Conservation (phyloP, 768 basidiomycete genomes). For the Suillus alpinus region DNA sequence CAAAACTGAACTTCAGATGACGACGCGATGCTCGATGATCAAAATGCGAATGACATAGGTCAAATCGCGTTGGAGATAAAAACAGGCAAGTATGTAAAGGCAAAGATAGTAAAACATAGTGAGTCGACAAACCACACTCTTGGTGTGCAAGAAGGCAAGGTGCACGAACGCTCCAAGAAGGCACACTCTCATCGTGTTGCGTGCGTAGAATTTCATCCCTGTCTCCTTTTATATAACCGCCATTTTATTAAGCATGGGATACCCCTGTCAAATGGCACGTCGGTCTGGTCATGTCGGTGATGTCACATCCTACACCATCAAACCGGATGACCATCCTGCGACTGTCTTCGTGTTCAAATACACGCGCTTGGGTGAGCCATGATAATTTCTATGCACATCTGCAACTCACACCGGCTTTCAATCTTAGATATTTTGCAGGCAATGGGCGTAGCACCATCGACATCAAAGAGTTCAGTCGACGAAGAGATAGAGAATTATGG, state of each 20-base stretch:
- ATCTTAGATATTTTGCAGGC: constrained; percentile 16
- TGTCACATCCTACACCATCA: background rate
- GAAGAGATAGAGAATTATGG: background rate
- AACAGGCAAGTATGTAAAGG: background rate
- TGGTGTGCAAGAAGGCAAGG: background rate
- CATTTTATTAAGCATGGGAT: constrained; percentile 11
- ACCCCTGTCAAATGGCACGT: background rate
- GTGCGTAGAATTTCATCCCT: background rate
- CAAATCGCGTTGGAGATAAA: constrained; percentile 7
- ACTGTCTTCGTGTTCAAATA: constrained; percentile 19
- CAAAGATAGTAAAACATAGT: accelerated
- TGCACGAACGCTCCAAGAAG: too few species aligned
- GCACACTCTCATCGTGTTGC: background rate
- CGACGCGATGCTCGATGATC: constrained; percentile 9
- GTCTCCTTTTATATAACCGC: background rate
- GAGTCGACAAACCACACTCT: background rate
- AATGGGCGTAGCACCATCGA: constrained; percentile 12
- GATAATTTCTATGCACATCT: background rate
- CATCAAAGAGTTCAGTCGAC: constrained; percentile 1
- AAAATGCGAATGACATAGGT: constrained; percentile 6
- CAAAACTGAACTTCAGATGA: constrained; percentile 14
- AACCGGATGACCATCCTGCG: constrained; percentile 1
- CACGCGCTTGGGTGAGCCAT: constrained; percentile 9
- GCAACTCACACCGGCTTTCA: background rate
- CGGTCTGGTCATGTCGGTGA: background rate